A percentile compares a stretch with the other conserved stretches of the same genome.
Conservation (phyloP, 305 asterid species). For the Fraxinus latifolia region DNA sequence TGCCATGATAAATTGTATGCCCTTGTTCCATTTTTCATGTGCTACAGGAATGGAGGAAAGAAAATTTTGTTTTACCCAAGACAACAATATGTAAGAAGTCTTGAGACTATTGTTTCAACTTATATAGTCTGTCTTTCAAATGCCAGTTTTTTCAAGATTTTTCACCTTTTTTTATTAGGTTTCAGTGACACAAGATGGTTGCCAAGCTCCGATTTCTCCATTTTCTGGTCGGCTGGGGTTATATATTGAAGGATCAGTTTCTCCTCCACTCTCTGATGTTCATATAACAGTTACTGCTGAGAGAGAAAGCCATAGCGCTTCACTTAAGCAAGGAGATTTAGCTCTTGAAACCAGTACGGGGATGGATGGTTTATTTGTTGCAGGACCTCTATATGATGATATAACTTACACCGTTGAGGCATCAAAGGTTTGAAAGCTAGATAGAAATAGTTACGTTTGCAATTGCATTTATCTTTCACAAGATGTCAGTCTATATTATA, state of each 20-base stretch:
- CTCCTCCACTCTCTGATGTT: conserved; percentile 84
- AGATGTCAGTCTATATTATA: conserved; percentile 11
- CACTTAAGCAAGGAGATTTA: conserved; percentile 62
- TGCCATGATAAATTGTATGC: conserved; percentile 15
- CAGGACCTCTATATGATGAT: conserved; percentile 96
- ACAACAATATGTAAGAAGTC: conserved; percentile 62
- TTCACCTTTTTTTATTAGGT: conserved; percentile 49
- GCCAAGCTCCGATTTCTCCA: conserved; percentile 73
- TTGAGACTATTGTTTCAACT: conserved; percentile 23
- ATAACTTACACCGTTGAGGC: conserved; percentile 64
- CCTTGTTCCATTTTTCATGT: conserved; percentile 29
- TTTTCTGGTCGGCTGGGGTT: conserved; percentile 78
- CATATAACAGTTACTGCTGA: conserved; percentile 63
- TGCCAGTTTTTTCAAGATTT: conserved; percentile 20
- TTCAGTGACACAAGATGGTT: conserved; percentile 61
- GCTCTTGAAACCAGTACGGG: conserved; percentile 72
- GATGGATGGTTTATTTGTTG: conserved; percentile 63
- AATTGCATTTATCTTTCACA: not conserved
- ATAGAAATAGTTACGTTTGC: conserved; percentile 6
- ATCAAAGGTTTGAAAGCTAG: conserved; percentile 66
- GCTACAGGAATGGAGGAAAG: conserved; percentile 62
- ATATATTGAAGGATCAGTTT: conserved; percentile 88
- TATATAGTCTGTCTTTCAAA: conserved; percentile 11
- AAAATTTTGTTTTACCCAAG: conserved; percentile 75
- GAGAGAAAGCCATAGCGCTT: conserved; percentile 56